These are phyloP conservation scores for Ophiostoma triangulosporum DNA, from an alignment of 2,329 filamentous ascomycete genomes.

Conservation along the genomic window DNA sequence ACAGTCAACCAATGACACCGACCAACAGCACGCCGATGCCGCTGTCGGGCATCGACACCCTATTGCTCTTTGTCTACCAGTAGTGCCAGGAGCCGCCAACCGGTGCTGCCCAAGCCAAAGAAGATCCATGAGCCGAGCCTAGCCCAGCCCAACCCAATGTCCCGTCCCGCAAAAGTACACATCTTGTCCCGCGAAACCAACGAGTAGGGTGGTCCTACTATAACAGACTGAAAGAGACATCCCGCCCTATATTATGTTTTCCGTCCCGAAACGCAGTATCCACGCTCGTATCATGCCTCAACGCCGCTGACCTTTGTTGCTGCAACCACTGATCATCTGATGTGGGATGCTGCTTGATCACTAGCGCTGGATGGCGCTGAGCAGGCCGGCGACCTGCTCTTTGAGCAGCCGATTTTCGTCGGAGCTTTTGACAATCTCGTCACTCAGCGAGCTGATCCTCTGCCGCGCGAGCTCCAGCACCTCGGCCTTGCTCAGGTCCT, in stretches of 20 bases:
- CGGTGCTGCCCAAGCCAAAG: neutral
- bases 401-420: conserved; percentile 10
- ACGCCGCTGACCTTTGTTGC: neutral
- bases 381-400: conserved; percentile 9
- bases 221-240: neutral
- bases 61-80: neutral
- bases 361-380: conserved; percentile 7
- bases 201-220: neutral
- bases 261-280: neutral
- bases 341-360: neutral
- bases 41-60: neutral
- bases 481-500: conserved; percentile 28
- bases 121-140: neutral
- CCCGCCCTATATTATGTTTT: neutral
- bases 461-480: conserved; percentile 31
- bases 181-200: neutral
- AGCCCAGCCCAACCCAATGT: neutral
- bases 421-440: conserved; percentile 22
- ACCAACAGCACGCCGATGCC: neutral
- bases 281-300: neutral
- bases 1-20: neutral
- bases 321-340: neutral
- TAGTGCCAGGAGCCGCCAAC: neutral
- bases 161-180: neutral
- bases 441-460: conserved; percentile 27